Percentiles rank a stretch among this genome's conserved stretches.
These are phyloP conservation scores for Saccharomycopsis crataegensis DNA, from an alignment of 1,139 yeast genomes.

Conservation along the genomic window DNA sequence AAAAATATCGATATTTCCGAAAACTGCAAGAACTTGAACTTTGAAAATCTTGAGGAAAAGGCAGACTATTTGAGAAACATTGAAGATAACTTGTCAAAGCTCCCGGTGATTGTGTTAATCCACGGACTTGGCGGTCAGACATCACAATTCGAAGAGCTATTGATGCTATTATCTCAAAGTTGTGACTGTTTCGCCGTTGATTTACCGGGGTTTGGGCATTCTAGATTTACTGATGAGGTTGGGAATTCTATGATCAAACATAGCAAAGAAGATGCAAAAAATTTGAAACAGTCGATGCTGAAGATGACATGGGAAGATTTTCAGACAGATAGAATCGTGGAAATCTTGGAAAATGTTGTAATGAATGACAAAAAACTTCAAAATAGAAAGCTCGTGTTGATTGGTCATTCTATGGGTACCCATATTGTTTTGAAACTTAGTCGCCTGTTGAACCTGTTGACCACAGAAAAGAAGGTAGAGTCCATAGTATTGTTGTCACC, in stretches of 20 bases:
- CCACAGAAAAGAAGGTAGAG: slow-evolving; percentile 32
- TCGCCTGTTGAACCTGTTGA: slow-evolving; percentile 31
- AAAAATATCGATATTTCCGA: slow-evolving; percentile 25
- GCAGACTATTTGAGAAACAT: slow-evolving; percentile 32
- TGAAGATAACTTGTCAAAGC: slow-evolving; percentile 26
- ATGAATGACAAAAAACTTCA: slow-evolving; percentile 33
- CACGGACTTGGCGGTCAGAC: slow-evolving; percentile 80
- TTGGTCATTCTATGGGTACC: slow-evolving; percentile 78
- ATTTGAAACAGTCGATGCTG: slow-evolving; percentile 30
- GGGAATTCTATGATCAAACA: slow-evolving; percentile 26
- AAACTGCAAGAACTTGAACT: slow-evolving; percentile 19
- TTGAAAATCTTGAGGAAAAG: slow-evolving; percentile 20
- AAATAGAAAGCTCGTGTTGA: slow-evolving; percentile 42
- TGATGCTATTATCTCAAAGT: slow-evolving; percentile 60
- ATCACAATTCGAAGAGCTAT: slow-evolving; percentile 60
- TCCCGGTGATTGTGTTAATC: slow-evolving; percentile 54
- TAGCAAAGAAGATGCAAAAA: slow-evolving; percentile 14
- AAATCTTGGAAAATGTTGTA: slow-evolving; percentile 29
- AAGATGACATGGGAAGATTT: slow-evolving; percentile 31
- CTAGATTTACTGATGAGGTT: slow-evolving; percentile 10
- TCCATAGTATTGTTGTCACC: slow-evolving; percentile 50
- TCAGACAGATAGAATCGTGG: slow-evolving; percentile 42
- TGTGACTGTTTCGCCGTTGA: slow-evolving; percentile 59
- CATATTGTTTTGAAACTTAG: slow-evolving; percentile 46
- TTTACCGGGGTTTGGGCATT: slow-evolving; percentile 69